A percentile compares a stretch with the other conserved stretches of the same genome.
Conservation (phyloP, 1,139 yeast species). For the Lodderomyces parapsilosis region DNA sequence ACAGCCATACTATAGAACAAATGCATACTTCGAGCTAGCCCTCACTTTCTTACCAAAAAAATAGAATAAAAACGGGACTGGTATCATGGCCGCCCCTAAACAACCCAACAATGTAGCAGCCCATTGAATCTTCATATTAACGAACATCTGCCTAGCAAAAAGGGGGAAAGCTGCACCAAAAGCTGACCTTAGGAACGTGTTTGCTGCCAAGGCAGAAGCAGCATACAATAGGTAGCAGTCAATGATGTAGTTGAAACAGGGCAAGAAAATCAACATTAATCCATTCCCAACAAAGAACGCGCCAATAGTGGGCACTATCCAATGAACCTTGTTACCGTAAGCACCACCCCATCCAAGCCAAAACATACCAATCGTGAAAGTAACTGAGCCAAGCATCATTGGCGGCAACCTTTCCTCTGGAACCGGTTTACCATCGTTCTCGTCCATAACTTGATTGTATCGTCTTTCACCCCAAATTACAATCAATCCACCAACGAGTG, state of each 20-base stretch:
- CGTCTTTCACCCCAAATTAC: constrained; percentile 29
- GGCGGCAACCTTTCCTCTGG: constrained; percentile 82
- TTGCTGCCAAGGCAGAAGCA: constrained; percentile 91
- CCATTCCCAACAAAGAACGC: constrained; percentile 76
- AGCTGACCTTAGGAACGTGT: constrained; percentile 68
- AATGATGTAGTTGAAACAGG: constrained; percentile 75
- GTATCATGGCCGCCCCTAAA: constrained; percentile 58
- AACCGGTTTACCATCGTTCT: constrained; percentile 41
- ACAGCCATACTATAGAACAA: no score
- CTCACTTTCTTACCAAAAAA: no score
- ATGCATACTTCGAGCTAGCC: no score
- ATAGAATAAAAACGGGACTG: constrained; percentile 75
- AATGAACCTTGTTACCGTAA: constrained; percentile 64
- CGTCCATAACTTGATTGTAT: no score
- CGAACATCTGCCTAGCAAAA: constrained; percentile 66
- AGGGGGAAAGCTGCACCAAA: constrained; percentile 55
- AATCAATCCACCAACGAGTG: constrained; percentile 53
- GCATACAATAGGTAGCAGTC: constrained; percentile 74
- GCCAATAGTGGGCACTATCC: constrained; percentile 82
- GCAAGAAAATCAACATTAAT: constrained; percentile 69
- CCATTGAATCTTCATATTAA: constrained; percentile 74
- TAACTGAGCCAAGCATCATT: constrained; percentile 65
- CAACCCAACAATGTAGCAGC: constrained; percentile 78
- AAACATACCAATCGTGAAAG: constrained; percentile 74
- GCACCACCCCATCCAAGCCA: constrained; percentile 89